Conservation (phyloP, 495 filamentous ascomycete species). For the Podospora pseudocomata region DNA sequence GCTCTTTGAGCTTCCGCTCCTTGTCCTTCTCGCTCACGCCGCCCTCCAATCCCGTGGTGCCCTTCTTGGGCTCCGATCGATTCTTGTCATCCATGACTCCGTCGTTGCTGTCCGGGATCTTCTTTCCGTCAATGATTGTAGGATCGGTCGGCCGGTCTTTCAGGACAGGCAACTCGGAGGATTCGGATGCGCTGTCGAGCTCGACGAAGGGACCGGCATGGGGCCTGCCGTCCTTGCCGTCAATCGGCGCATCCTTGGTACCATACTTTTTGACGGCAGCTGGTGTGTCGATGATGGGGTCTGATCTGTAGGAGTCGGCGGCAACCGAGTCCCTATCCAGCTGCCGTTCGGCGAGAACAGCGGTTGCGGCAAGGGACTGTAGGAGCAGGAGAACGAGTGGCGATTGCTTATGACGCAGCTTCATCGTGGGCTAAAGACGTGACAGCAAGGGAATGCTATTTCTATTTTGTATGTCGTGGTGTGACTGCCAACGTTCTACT, state of each 20-base stretch:
- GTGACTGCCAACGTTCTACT: background rate
- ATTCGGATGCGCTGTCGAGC: conserved; percentile 44
- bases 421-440: conserved; percentile 34
- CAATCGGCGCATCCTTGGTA: conserved; percentile 86
- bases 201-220: conserved; percentile 87
- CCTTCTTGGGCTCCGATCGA: conserved; percentile 68
- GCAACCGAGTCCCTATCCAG: conserved; percentile 21
- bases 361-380: conserved; percentile 40
- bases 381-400: conserved; percentile 46
- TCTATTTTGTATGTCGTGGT: background rate
- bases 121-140: conserved; percentile 56
- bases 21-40: conserved; percentile 82
- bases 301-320: conserved; percentile 7
- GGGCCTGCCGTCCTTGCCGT: conserved; percentile 93
- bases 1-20: conserved; percentile 57
- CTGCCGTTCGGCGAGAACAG: conserved; percentile 22
- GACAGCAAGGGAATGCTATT: background rate
- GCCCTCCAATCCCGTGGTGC: conserved; percentile 81
- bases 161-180: conserved; percentile 44
- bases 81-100: conserved; percentile 89
- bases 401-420: conserved; percentile 36
- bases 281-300: conserved; percentile 17
- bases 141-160: conserved; percentile 48
- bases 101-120: conserved; percentile 73
- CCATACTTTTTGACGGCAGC: conserved; percentile 45